Conservation (phyloP, 768 basidiomycete species). For the Pholiota molesta region DNA sequence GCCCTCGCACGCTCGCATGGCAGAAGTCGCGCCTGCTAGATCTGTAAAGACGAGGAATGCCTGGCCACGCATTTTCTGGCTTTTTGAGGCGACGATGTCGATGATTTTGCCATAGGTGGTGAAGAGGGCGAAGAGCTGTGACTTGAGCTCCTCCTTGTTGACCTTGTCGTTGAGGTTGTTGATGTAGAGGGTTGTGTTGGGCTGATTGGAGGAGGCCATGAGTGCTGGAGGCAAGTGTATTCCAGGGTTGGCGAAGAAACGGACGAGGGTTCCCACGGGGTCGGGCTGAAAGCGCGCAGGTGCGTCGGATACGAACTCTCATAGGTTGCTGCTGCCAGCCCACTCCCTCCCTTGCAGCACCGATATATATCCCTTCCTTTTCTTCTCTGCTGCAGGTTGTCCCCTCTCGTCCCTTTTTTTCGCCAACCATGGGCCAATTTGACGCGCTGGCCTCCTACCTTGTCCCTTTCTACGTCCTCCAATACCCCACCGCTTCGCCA, state of each 20-base stretch:
- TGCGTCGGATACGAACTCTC: slow-evolving; percentile 8
- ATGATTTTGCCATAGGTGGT: slow-evolving; percentile 92
- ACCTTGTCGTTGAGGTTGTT: slow-evolving; percentile 93
- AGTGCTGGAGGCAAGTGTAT: slow-evolving; percentile 15
- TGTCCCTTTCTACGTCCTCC: slow-evolving; percentile 73
- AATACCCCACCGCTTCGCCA: slow-evolving; percentile 65
- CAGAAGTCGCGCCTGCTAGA: slow-evolving; percentile 87
- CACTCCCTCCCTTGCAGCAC: slow-evolving; percentile 9
- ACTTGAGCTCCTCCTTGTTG: slow-evolving; percentile 86
- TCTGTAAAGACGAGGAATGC: slow-evolving; percentile 97
- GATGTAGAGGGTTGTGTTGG: slow-evolving; percentile 88
- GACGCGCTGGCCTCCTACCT: slow-evolving; percentile 40
- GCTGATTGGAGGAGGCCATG: slow-evolving; percentile 64
- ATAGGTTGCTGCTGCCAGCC: slow-evolving; percentile 12
- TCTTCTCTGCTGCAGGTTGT: not conserved
- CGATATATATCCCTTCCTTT: not conserved
- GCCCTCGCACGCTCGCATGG: slow-evolving; percentile 91
- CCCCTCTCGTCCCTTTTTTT: not conserved
- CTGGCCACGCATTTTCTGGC: slow-evolving; percentile 85
- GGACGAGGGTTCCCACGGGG: slow-evolving; percentile 29
- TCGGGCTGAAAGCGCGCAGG: slow-evolving; percentile 7
- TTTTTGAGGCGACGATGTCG: slow-evolving; percentile 91
- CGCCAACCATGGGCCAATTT: slow-evolving; percentile 16
- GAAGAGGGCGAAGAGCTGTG: slow-evolving; percentile 86
- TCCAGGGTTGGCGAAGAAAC: slow-evolving; percentile 7